A percentile compares a stretch with the other conserved stretches of the same genome.
Conservation (phyloP, 2,329 filamentous ascomycete genomes). For the Cercospora nicotianae region DNA sequence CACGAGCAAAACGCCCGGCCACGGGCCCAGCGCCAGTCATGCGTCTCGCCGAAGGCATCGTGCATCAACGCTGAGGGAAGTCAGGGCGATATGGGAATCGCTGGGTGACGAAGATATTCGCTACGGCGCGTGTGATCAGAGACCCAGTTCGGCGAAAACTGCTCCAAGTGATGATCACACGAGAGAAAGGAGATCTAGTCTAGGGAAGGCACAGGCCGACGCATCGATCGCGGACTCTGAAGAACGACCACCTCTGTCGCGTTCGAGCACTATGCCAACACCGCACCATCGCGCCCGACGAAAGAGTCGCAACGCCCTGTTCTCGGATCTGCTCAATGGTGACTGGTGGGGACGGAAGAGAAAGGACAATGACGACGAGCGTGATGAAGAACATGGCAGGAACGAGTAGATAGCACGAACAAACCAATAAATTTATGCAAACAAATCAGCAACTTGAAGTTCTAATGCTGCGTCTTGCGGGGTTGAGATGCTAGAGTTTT, state of each 20-base stretch:
- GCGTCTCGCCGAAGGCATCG: constrained; percentile 31
- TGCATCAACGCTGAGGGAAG: constrained; percentile 37
- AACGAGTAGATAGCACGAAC: constrained; percentile 5
- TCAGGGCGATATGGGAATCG: constrained; percentile 38
- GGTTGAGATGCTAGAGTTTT: neutral
- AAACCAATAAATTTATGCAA: neutral
- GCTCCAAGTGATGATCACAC: constrained; percentile 19
- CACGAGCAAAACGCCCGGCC: constrained; percentile 17
- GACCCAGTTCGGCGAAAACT: constrained; percentile 16
- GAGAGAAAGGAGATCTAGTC: neutral
- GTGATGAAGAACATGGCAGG: neutral
- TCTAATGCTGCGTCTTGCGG: neutral
- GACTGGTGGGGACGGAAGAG: constrained; percentile 35
- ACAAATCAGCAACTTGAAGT: neutral
- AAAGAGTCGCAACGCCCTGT: constrained; percentile 34
- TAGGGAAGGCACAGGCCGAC: neutral
- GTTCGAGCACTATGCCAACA: constrained; percentile 29
- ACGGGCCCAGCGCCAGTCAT: constrained; percentile 17
- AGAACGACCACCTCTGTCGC: constrained; percentile 10
- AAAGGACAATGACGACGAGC: constrained; percentile 23
- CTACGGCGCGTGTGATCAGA: constrained; percentile 31
- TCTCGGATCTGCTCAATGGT: constrained; percentile 34
- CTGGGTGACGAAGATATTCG: constrained; percentile 31
- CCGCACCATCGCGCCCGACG: constrained; percentile 21
- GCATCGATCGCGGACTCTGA: neutral